Evolutionary conservation across 352 stramenopile species (phyloP), one percentile per base, ranked within the genome.

Genomic region (Elongisporangium anandrum): DNA sequence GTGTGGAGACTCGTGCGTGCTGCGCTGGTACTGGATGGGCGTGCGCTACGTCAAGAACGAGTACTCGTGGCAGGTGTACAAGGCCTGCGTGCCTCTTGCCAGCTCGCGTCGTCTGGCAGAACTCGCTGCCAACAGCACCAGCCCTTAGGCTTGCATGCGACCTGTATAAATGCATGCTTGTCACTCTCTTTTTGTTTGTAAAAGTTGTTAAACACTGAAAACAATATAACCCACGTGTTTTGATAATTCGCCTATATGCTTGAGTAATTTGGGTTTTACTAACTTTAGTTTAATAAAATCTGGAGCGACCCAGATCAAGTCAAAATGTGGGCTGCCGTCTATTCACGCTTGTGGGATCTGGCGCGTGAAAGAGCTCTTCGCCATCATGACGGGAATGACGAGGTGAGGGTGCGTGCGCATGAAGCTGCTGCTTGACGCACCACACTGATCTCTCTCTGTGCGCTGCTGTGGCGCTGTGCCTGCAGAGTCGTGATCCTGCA

Each of bases 401-500:
- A 85, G 81, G 81, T 91, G 66, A 39, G 26, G 17, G 15, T 38
- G 49, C 48, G 21, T n/a, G n/a, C 45, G 39, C 17, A 53, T 52
- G n/a, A 24, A 52, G 41, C 9, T n/a, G 47, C 16, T 22, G 39
- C 6, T 24, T 24, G 20, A 16, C 15, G 17, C 50, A 19, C 12
- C 24, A 26, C 34, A 57, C 60, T 66, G 13, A 63, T 9, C 26
- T 51, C 5, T 56, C 0, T 34, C 59, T 60, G 22, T 57, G 20
- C 26, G 5, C 38, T 16, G 54, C 4, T 16, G 21, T 16, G 19
- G 34, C 4, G 13, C 34, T 26, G 50, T 58, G 19, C 24, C 6
- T 39, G 23, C 52, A 94, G 84, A 72, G 78, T 94, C 26, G 78
- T 90, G 64, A 89, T 94, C 65, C 72, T 94, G 38, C 81, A 89